phyloP scores from a whole-genome alignment of 192 early-diverging fungal genomes.

The Coemansia sp. region DNA sequence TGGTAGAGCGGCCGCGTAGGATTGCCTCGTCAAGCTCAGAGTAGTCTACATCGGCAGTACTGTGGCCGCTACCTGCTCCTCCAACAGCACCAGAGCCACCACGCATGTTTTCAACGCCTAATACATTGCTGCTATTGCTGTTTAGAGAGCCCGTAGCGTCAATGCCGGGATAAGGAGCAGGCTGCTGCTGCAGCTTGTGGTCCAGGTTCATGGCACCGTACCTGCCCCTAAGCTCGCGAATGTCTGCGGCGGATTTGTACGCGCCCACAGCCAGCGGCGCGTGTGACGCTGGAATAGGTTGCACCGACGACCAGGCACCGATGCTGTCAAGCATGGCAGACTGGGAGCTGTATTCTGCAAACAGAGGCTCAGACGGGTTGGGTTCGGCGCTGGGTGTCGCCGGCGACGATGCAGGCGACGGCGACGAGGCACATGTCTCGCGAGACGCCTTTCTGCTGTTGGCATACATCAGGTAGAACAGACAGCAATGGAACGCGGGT shows the following conservation, averaged over 20 bases:
- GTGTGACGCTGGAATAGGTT: slow-evolving; percentile 16
- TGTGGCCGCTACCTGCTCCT: background rate
- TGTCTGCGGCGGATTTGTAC: slow-evolving; percentile 9
- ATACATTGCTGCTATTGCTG: background rate
- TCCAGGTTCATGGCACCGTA: slow-evolving; percentile 25
- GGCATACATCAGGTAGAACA: slow-evolving; percentile 26
- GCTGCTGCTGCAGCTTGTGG: slow-evolving; percentile 1
- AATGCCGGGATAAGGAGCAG: background rate
- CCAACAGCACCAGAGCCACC: background rate
- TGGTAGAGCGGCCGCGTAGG: slow-evolving; percentile 50
- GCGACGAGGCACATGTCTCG: slow-evolving; percentile 34
- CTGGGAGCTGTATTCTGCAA: slow-evolving; percentile 23
- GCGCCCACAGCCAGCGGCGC: slow-evolving; percentile 6
- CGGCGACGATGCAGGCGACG: slow-evolving; percentile 40
- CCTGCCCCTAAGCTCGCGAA: slow-evolving; percentile 24
- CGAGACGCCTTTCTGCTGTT: slow-evolving; percentile 24
- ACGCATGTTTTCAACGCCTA: background rate
- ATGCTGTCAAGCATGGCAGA: slow-evolving; percentile 44
- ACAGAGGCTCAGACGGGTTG: slow-evolving; percentile 20
- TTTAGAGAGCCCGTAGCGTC: background rate
- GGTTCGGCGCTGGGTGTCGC: slow-evolving; percentile 32
- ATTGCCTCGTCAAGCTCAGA: slow-evolving; percentile 53
- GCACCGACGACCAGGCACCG: slow-evolving; percentile 48
- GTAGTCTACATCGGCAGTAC: slow-evolving; percentile 30
- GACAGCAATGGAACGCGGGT: background rate